These are phyloP conservation scores for Neocatenulostroma microsporum DNA, from an alignment of 2,329 filamentous ascomycete genomes.

Conservation along the genomic window DNA sequence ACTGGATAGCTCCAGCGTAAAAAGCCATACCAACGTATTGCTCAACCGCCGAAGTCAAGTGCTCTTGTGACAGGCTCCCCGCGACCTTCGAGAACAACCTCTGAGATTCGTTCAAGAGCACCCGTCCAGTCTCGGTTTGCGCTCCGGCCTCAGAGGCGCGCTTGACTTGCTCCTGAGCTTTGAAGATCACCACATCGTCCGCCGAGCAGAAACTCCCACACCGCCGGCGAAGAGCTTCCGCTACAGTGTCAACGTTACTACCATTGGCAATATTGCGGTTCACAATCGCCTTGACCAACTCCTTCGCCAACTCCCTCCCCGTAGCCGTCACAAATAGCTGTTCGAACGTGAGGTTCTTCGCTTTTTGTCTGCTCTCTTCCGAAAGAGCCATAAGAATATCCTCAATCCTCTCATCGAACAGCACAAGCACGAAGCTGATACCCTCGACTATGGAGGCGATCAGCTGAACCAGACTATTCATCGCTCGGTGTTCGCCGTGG, in stretches of 20 bases:
- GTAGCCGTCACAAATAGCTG: conserved; percentile 69
- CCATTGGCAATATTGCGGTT: conserved; percentile 96
- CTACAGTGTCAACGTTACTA: conserved; percentile 94
- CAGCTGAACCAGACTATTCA: conserved; percentile 76
- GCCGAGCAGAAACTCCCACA: conserved; percentile 97
- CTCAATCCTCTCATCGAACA: conserved; percentile 87
- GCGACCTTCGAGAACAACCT: conserved; percentile 84
- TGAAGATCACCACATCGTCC: conserved; percentile 97
- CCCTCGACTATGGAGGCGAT: conserved; percentile 91
- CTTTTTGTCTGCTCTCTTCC: conserved; percentile 58
- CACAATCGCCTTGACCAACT: conserved; percentile 94
- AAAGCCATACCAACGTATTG: conserved; percentile 79
- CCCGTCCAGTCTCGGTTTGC: conserved; percentile 68
- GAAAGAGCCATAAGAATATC: conserved; percentile 77
- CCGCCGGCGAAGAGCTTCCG: conserved; percentile 81
- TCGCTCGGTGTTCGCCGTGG: conserved; percentile 87
- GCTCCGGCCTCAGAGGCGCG: conserved; percentile 70
- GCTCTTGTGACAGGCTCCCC: conserved; percentile 63
- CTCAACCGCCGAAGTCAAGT: conserved; percentile 67
- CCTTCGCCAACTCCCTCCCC: conserved; percentile 84
- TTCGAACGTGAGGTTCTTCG: conserved; percentile 77
- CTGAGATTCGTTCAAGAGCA: conserved; percentile 79
- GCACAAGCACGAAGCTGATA: conserved; percentile 88
- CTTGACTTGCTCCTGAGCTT: conserved; percentile 91
- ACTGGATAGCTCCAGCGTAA: conserved; percentile 80